Evolutionary conservation across 1,284 basidiomycete species (phyloP).

Genomic region (Ceratobasidium sp.): DNA sequence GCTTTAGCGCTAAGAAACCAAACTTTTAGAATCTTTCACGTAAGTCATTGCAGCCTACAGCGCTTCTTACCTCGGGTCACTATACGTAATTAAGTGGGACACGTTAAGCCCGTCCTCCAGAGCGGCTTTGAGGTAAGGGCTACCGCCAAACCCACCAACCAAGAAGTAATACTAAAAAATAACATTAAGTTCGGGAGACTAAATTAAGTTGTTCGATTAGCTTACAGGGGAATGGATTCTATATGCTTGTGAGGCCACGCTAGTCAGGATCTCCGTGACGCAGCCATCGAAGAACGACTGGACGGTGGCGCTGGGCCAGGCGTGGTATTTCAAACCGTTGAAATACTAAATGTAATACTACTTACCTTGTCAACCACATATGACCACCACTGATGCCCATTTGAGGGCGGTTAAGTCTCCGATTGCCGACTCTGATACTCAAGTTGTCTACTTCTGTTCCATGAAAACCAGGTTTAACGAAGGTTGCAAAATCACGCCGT

Average conservation of each 20-base stretch:
- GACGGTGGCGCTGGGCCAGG: background rate
- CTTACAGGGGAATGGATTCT: background rate
- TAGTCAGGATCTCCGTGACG: background rate
- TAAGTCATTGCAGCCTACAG: background rate
- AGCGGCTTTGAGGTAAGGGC: conserved; percentile 16
- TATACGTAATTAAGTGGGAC: background rate
- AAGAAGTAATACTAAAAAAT: conserved; percentile 32
- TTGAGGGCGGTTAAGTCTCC: background rate
- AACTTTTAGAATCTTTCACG: no score
- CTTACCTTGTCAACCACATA: background rate
- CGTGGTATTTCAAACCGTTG: no score
- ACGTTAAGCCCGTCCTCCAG: background rate
- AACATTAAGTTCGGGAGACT: background rate
- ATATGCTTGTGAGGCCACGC: background rate
- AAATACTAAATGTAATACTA: no score
- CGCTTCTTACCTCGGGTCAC: background rate
- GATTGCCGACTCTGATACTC: background rate
- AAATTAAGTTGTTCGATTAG: background rate
- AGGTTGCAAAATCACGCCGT: background rate
- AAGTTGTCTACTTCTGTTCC: background rate
- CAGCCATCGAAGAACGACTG: conserved; percentile 39
- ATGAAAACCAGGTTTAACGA: conserved; percentile 7
- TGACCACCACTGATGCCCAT: conserved; percentile 5
- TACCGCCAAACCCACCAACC: conserved; percentile 45
- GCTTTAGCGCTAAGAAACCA: conserved; percentile 4